These are phyloP conservation scores for Cyberlindnera mississippiensis DNA, from an alignment of 805 yeast genomes.

Conservation along the genomic window DNA sequence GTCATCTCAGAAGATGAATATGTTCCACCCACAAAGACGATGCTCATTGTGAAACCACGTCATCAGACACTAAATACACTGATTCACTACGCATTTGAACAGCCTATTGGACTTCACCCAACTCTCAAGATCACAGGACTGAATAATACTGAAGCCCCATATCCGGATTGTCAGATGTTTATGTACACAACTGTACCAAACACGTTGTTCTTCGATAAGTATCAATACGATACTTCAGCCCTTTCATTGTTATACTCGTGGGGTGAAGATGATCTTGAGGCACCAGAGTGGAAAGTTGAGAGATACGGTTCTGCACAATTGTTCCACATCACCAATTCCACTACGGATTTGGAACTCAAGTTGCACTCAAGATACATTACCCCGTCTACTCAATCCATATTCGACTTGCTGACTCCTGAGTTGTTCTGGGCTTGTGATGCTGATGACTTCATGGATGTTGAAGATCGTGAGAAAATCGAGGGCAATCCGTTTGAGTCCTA, in stretches of 20 bases:
- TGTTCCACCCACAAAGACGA: constrained; percentile 22
- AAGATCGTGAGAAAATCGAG: constrained; percentile 23
- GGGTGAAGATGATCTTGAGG: constrained; percentile 57
- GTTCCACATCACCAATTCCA: constrained; percentile 30
- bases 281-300: constrained; percentile 45
- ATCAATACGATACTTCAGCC: constrained; percentile 40
- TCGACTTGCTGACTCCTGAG: constrained; percentile 33
- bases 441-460: constrained; percentile 15
- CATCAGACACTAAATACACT: constrained; percentile 10
- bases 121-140: constrained; percentile 16
- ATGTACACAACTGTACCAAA: constrained; percentile 41
- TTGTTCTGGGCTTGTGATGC: constrained; percentile 51
- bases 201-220: constrained; percentile 49
- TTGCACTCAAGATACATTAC: constrained; percentile 49
- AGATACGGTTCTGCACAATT: constrained; percentile 47
- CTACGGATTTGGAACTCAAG: constrained; percentile 34
- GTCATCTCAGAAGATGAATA: constrained; percentile 16
- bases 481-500: constrained; percentile 38
- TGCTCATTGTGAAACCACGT: constrained; percentile 24
- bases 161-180: constrained; percentile 39
- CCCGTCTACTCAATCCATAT: constrained; percentile 31
- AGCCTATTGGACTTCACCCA: constrained; percentile 39
- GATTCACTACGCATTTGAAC: constrained; percentile 13
- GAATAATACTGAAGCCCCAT: constrained; percentile 2
- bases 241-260: constrained; percentile 36